phyloP scores from a whole-genome alignment of 441 rosid species.

The Capsella rubella region DNA sequence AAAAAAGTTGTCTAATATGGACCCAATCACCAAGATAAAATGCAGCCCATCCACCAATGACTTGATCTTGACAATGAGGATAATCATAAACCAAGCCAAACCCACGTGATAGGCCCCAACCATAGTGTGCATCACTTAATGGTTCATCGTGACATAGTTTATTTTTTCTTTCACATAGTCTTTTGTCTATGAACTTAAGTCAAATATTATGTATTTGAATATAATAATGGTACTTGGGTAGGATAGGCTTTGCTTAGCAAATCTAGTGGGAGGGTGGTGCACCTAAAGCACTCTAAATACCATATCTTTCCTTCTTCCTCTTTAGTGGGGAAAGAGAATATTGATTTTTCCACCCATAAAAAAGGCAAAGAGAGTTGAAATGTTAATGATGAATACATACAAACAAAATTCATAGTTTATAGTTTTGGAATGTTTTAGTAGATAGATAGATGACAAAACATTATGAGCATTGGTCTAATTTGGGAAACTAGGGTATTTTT shows the following conservation, averaged over 20 bases:
- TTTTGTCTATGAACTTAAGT: conserved; percentile 1
- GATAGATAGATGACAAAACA: not conserved
- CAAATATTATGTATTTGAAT: not conserved
- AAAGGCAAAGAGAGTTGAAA: conserved; percentile 3
- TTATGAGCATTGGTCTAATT: not conserved
- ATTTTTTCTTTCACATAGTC: not conserved
- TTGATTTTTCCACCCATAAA: conserved; percentile 16
- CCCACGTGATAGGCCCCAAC: conserved; percentile 3
- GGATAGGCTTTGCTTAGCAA: conserved; percentile 1
- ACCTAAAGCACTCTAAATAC: conserved; percentile 31
- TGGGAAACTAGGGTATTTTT: conserved; percentile 3
- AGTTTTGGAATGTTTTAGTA: conserved; percentile 4
- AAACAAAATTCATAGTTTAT: not conserved
- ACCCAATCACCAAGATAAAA: not conserved
- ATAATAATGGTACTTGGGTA: not conserved
- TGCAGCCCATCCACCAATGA: not conserved
- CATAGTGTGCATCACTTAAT: not conserved
- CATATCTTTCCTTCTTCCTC: not conserved
- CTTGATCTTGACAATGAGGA: not conserved
- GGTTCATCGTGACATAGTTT: not conserved
- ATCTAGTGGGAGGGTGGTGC: conserved; percentile 32
- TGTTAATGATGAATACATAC: not conserved
- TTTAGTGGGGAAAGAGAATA: conserved; percentile 3
- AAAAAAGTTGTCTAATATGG: not conserved
- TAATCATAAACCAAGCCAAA: not conserved